Percentiles rank a stretch among this genome's conserved stretches.
Conservation (phyloP, 768 basidiomycete species). For the Termitomyces sp. region DNA sequence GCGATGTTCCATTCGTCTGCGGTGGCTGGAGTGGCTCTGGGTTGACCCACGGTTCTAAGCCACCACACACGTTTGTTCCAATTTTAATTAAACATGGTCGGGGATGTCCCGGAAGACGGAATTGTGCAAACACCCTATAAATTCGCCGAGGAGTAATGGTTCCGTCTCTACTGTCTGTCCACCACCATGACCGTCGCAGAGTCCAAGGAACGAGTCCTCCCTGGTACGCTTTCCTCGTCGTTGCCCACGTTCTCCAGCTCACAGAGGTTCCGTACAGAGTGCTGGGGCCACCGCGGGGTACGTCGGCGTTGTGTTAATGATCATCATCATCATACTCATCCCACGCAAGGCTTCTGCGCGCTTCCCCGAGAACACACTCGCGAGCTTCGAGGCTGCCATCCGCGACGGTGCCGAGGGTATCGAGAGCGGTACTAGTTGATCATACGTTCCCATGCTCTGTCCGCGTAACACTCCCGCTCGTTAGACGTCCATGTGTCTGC, state of each 20-base stretch:
- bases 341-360: conserved; percentile 67
- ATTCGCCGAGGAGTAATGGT: not conserved
- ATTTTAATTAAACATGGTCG: not conserved
- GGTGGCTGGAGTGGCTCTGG: not conserved
- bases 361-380: conserved; percentile 92
- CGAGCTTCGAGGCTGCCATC: conserved; percentile 93
- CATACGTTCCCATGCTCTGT: conserved; percentile 21
- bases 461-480: conserved; percentile 38
- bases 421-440: conserved; percentile 81
- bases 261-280: conserved; percentile 40
- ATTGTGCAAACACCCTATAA: not conserved
- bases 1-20: conserved; percentile 10
- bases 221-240: conserved; percentile 21
- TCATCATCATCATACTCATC: not conserved
- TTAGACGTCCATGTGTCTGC: conserved; percentile 92
- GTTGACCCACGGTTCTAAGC: too few relatives aligned
- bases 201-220: conserved; percentile 17
- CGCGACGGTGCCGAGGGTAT: conserved; percentile 94
- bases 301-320: conserved; percentile 11
- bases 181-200: conserved; percentile 6
- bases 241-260: not conserved
- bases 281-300: conserved; percentile 57
- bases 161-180: not conserved
- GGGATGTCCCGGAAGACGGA: not conserved
- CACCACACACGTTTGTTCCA: conserved; percentile 2